Evolutionary conservation across 169 alveolate genomes (phyloP), one percentile per base, ranked within the genome.

Genomic region (Cryptosporidium sp.): DNA sequence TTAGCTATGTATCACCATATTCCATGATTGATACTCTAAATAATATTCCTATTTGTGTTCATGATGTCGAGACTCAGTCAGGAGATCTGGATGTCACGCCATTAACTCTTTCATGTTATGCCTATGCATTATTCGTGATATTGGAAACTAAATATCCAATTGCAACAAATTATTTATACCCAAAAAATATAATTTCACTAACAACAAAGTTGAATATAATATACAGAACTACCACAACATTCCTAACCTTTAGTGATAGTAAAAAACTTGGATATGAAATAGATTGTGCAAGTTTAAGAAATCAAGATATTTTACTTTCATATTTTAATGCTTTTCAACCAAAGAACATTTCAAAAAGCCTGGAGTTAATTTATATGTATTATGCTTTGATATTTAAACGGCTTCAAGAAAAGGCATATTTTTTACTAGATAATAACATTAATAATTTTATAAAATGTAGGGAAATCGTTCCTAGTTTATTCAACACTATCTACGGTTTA

Each of bases 41-140:
- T 39, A 58, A 80, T 67, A 80, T 80, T 8, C 89, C 89, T 18
- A 80, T 80, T 65, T 80, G 89, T 26, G 62, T 80, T 26, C 9
- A 18, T 29, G 89, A 80, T 65, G 75, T 65, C 16, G 75, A 80
- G 41, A 31, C 89, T 14, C 89, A 80, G 18, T 52, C 74, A 26
- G 89, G 89, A 29, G 89, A 80, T 62, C 41, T 80, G 65, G 89
- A 80, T 39, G 89, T 80, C 7, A 80, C 89, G 2, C 67, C 89
- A 62, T 31, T 80, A 18, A 48, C 89, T 14, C 65, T 80, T 26
- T 52, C 89, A 23, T 80, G 89, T 26, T 80, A 62, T 59, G n/a
- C 89, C 2, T 80, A 80, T 37, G 55, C 75, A 59, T 21, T 80
- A 41, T 80, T 80, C 41, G 68, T 39, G 26, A 80, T 80, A 43